Evolutionary conservation across 306 rosid genomes (phyloP).

Genomic region (Potentilla sterilis): DNA sequence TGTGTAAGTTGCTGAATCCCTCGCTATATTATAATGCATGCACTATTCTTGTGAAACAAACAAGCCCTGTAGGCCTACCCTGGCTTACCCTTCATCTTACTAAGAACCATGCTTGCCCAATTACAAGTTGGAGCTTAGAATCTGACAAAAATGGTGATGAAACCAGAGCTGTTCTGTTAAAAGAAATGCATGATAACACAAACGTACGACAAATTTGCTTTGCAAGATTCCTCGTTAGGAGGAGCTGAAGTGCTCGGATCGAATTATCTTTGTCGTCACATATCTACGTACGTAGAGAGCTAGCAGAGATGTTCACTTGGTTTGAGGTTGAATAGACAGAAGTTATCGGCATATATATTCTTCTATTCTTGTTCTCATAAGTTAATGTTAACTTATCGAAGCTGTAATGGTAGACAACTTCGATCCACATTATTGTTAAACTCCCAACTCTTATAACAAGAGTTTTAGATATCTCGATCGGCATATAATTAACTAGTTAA

Average conservation of each 20-base stretch:
- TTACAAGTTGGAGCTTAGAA: constrained; percentile 6
- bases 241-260: not conserved
- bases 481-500: not conserved
- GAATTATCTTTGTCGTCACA: not conserved
- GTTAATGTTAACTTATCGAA: not conserved
- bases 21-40: not conserved
- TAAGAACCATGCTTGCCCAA: not conserved
- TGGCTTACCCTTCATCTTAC: constrained; percentile 13
- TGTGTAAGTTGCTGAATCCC: not conserved
- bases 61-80: not conserved
- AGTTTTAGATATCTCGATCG: not conserved
- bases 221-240: not conserved
- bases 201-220: not conserved
- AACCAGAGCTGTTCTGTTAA: not conserved
- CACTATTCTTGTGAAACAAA: constrained; percentile 1
- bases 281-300: not conserved
- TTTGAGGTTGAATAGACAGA: not conserved
- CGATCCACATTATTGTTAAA: not conserved
- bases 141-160: not conserved
- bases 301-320: not conserved
- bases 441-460: not conserved
- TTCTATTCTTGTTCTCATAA: not conserved
- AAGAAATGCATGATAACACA: not conserved
- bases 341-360: not conserved
- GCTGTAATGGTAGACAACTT: not conserved